phyloP scores from a whole-genome alignment of 2,329 filamentous ascomycete species.

The Fusarium oligoseptatum region DNA sequence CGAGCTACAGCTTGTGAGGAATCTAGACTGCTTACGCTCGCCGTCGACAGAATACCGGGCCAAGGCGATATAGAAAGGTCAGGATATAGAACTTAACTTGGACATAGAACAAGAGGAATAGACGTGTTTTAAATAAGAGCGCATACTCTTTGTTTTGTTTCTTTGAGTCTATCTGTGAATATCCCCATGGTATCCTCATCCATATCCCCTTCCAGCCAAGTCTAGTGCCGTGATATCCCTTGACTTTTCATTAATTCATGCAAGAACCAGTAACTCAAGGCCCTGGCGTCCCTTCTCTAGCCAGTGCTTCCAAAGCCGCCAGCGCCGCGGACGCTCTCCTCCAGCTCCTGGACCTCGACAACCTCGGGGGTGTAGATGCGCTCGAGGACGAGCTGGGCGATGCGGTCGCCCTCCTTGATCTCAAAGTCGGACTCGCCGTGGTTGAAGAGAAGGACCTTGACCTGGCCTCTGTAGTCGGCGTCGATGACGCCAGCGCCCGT shows the following conservation, averaged over 20 bases:
- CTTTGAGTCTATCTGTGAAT: slow-evolving; percentile 4
- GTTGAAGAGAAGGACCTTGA: slow-evolving; percentile 97
- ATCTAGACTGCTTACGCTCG: slow-evolving; percentile 74
- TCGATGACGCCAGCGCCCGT: slow-evolving; percentile 97
- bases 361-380: slow-evolving; percentile 95
- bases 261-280: neutral
- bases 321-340: slow-evolving; percentile 89
- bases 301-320: slow-evolving; percentile 95
- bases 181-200: neutral
- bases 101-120: slow-evolving; percentile 34
- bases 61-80: slow-evolving; percentile 57
- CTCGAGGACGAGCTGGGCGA: slow-evolving; percentile 95
- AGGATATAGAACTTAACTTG: neutral
- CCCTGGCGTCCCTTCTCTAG: slow-evolving; percentile 10
- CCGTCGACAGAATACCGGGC: slow-evolving; percentile 76
- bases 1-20: slow-evolving; percentile 86
- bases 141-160: slow-evolving; percentile 8
- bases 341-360: slow-evolving; percentile 87
- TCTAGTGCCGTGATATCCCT: slow-evolving; percentile 15
- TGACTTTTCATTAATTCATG: slow-evolving; percentile 31
- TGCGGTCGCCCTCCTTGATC: slow-evolving; percentile 86
- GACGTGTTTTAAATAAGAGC: slow-evolving; percentile 21
- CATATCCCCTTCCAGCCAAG: neutral
- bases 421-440: slow-evolving; percentile 85
- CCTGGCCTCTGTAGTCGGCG: slow-evolving; percentile 93